Conservation (phyloP, 1,139 yeast species). For the Eremothecium gossypii region DNA sequence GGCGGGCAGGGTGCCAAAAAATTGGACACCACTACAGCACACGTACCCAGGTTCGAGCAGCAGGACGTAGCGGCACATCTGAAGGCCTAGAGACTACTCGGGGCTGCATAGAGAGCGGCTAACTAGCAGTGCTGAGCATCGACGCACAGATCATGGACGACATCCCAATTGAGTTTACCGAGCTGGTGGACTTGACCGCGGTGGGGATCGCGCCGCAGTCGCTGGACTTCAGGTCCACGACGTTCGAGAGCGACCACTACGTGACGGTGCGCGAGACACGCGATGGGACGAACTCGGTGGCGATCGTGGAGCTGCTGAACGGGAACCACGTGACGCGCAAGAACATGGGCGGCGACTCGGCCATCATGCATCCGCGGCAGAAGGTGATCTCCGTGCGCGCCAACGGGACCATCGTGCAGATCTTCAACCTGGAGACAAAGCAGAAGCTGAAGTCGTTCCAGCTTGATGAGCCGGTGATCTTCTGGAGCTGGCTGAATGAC, state of each 20-base stretch:
- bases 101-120: too few relatives aligned
- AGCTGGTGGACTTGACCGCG: conserved; percentile 77
- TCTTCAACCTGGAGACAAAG: conserved; percentile 80
- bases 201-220: conserved; percentile 78
- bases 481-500: conserved; percentile 88
- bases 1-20: too few relatives aligned
- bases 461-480: conserved; percentile 80
- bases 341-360: conserved; percentile 95
- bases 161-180: conserved; percentile 94
- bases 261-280: conserved; percentile 80
- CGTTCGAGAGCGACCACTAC: conserved; percentile 86
- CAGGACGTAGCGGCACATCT: too few relatives aligned
- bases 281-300: conserved; percentile 76
- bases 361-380: conserved; percentile 88
- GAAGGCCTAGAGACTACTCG: too few relatives aligned
- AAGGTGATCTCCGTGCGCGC: conserved; percentile 90
- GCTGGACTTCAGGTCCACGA: conserved; percentile 87
- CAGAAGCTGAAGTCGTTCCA: conserved; percentile 85
- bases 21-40: too few relatives aligned
- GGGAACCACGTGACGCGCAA: conserved; percentile 71
- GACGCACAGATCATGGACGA: conserved; percentile 36
- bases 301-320: conserved; percentile 76
- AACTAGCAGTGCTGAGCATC: too few relatives aligned
- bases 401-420: conserved; percentile 90
- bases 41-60: too few relatives aligned